Evolutionary conservation across 257 asterid species (phyloP), one percentile per base, ranked within the genome.

Genomic region (Petunia secreta): DNA sequence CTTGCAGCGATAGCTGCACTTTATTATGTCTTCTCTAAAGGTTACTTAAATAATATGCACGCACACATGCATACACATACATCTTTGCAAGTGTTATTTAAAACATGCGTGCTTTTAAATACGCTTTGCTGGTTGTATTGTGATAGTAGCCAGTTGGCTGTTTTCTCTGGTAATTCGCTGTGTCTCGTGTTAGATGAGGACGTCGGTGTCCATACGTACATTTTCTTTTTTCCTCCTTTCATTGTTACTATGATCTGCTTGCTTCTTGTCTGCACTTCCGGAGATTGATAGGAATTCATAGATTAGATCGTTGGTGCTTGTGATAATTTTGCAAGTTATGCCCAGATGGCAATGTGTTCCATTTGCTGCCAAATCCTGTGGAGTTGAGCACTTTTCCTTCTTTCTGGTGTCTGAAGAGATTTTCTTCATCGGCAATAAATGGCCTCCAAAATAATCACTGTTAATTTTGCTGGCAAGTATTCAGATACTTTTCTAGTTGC

Each of bases 291-390:
- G 25, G 69, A 37, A 10, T 37, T 36, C n/a, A 11, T 10, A 1
- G 46, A 63, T 38, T 9, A 63, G 44, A 5, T 63, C 46, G 2
- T 58, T 37, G 44, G 10, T 63, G 68, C 69, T 63, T 37, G 15
- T 37, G 69, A 63, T 37, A 63, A 63, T 11, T 25, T 3, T 63
- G 69, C 69, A 63, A 63, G 69, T 63, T 37, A 63, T 37, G 46
- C 16, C 69, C 3, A 63, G 44, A 63, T 63, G 69, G 16, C 46
- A 37, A 37, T 63, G 44, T 63, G 44, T 63, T 63, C 8, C 3
- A 5, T 4, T 63, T 5, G 40, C 69, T 3, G 69, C 69, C 67
- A 62, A 62, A 62, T 62, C 67, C 13, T 34, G 6, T 62, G 67
- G 67, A 62, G 67, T 62, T 36, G 41, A 62, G 66, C 40, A 7